These are phyloP conservation scores for Cyclocybe cylindracea DNA, from an alignment of 768 basidiomycete genomes.

Conservation along the genomic window DNA sequence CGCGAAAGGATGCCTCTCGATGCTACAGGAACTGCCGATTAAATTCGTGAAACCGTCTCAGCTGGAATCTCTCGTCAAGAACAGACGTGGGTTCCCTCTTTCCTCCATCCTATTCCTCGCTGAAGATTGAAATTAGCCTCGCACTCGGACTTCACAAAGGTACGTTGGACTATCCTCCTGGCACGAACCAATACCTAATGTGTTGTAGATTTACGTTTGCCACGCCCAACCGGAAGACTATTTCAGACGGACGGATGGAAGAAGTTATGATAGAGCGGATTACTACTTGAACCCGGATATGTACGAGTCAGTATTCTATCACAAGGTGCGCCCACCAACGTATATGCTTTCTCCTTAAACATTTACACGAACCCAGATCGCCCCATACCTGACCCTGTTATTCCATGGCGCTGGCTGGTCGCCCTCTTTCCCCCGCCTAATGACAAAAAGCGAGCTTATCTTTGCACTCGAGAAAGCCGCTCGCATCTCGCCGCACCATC, in stretches of 20 bases:
- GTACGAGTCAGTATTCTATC: constrained; percentile 69
- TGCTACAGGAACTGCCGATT: constrained; percentile 72
- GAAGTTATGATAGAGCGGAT: constrained; percentile 56
- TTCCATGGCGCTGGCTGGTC: constrained; percentile 90
- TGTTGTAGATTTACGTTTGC: constrained; percentile 68
- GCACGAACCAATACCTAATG: neutral
- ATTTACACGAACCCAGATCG: constrained; percentile 48
- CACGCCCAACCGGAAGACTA: constrained; percentile 74
- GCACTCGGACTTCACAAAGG: constrained; percentile 61
- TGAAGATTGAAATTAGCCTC: constrained; percentile 1
- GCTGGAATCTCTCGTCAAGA: constrained; percentile 54
- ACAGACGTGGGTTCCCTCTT: constrained; percentile 41
- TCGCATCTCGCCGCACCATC: constrained; percentile 49
- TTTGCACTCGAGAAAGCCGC: constrained; percentile 36
- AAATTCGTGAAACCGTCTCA: constrained; percentile 55
- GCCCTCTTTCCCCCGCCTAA: constrained; percentile 73
- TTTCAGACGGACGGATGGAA: constrained; percentile 57
- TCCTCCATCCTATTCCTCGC: neutral
- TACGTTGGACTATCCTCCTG: constrained; percentile 17
- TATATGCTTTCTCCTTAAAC: neutral
- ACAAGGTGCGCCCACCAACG: constrained; percentile 45
- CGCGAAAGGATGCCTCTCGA: constrained; percentile 71
- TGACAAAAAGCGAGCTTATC: constrained; percentile 65
- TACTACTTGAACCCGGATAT: constrained; percentile 74
- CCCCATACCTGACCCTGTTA: constrained; percentile 82